A percentile compares a stretch with the other conserved stretches of the same genome.
phyloP scores from a whole-genome alignment of 345 rosid genomes.

The Microcos paniculata region DNA sequence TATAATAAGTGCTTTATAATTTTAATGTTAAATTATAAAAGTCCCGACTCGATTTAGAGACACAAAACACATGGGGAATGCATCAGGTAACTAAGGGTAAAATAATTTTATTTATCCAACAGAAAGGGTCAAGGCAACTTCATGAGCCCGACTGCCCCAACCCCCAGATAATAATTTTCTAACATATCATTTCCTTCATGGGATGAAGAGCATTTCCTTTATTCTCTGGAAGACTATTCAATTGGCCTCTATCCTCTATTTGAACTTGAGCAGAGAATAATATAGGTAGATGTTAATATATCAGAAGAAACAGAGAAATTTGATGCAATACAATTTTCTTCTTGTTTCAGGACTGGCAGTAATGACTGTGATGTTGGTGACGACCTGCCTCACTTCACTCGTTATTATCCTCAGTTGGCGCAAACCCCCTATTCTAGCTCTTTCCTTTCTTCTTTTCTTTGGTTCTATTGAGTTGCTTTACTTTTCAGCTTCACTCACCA shows the following conservation, averaged over 20 bases:
- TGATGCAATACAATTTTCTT: neutral
- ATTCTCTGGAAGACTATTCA: neutral
- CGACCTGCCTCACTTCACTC: conserved; percentile 89
- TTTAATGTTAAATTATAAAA: too few relatives aligned
- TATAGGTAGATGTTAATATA: too few relatives aligned
- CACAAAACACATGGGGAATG: conserved; percentile 94
- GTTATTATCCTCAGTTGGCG: conserved; percentile 94
- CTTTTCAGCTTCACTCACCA: conserved; percentile 97
- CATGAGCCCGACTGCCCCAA: too few relatives aligned
- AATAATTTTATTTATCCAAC: too few relatives aligned
- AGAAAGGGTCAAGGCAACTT: too few relatives aligned
- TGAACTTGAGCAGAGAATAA: too few relatives aligned
- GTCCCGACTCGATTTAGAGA: conserved; percentile 96
- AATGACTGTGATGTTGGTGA: conserved; percentile 98
- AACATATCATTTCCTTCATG: neutral
- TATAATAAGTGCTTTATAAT: too few relatives aligned
- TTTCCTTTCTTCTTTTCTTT: conserved; percentile 75
- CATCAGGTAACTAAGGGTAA: conserved; percentile 71
- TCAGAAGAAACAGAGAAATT: neutral
- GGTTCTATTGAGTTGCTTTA: conserved; percentile 87
- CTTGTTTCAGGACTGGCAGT: conserved; percentile 81
- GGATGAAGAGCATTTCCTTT: neutral
- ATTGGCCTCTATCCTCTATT: too few relatives aligned
- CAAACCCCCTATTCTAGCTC: conserved; percentile 76
- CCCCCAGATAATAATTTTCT: too few relatives aligned